Conservation (phyloP, 331 rosid genomes). For the Malus hybrid region DNA sequence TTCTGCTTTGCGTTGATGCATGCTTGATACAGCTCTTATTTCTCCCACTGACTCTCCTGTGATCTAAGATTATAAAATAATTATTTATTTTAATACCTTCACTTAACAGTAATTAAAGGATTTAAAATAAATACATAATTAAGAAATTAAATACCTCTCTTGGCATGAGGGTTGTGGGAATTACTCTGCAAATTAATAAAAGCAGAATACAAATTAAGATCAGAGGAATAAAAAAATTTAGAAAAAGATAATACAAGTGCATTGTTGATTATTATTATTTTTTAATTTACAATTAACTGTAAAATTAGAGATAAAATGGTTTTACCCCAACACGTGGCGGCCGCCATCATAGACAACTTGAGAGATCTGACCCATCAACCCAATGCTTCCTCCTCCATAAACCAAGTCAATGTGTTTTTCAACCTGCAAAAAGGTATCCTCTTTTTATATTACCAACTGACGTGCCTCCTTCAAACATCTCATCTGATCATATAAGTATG, state of each 20-base stretch:
- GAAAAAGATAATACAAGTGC: not conserved
- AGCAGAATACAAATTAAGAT: not conserved
- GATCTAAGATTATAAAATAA: slow-evolving; percentile 30
- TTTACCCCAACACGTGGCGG: slow-evolving; percentile 95
- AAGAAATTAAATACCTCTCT: slow-evolving; percentile 34
- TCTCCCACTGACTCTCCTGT: slow-evolving; percentile 85
- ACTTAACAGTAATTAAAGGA: not conserved
- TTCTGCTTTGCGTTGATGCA: slow-evolving; percentile 97
- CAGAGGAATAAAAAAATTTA: not conserved
- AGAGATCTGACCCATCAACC: slow-evolving; percentile 81
- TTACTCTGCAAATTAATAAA: slow-evolving; percentile 43
- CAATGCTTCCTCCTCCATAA: slow-evolving; percentile 97
- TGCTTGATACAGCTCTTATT: slow-evolving; percentile 64
- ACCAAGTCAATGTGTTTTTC: slow-evolving; percentile 88
- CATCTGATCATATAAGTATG: not conserved
- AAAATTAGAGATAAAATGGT: too few relatives aligned
- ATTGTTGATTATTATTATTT: not conserved
- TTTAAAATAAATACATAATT: not conserved
- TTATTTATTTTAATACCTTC: not conserved
- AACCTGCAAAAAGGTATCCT: slow-evolving; percentile 32
- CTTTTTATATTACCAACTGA: slow-evolving; percentile 4
- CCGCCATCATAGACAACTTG: slow-evolving; percentile 88
- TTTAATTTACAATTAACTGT: too few relatives aligned
- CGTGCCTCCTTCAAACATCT: not conserved
- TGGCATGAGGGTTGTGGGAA: slow-evolving; percentile 57